Percentiles rank a stretch among this genome's conserved stretches.
Evolutionary conservation across 2,329 filamentous ascomycete species (phyloP).

Genomic region (Dactylellina parvicollis): DNA sequence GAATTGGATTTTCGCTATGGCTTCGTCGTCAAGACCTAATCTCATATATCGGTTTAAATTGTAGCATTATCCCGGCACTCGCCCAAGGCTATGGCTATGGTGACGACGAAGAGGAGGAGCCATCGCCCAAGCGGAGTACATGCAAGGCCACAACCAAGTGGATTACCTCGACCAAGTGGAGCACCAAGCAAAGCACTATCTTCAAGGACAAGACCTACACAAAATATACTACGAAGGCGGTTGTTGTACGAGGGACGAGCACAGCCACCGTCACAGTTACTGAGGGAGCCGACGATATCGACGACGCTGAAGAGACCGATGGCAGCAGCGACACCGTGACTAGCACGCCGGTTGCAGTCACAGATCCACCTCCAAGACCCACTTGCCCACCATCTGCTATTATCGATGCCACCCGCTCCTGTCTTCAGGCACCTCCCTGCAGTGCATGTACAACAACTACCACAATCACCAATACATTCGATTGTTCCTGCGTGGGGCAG

Average conservation of each 20-base stretch:
- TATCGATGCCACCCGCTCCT: not conserved
- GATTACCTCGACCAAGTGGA: not conserved
- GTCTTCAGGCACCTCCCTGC: not conserved
- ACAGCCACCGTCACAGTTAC: not conserved
- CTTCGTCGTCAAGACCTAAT: not conserved
- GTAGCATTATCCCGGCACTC: not conserved
- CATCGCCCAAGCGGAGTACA: not conserved
- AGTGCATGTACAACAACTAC: not conserved
- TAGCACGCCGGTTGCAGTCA: not conserved
- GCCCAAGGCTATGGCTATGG: not conserved
- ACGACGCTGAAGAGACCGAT: not conserved
- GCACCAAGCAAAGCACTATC: not conserved
- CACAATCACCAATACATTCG: not conserved
- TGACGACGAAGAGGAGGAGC: not conserved
- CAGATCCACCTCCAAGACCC: not conserved
- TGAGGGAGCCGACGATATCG: not conserved
- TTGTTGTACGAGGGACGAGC: not conserved
- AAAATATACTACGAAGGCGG: not conserved
- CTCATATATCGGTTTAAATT: not conserved
- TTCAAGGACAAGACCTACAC: not conserved
- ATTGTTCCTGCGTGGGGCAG: constrained; percentile 4
- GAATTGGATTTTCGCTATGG: not conserved
- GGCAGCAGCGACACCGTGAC: not conserved
- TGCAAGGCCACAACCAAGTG: not conserved
- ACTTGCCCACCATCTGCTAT: constrained; percentile 20